Evolutionary conservation across 345 rosid species (phyloP), one percentile per base, ranked within the genome.

Genomic region (Fremontodendron californicum): DNA sequence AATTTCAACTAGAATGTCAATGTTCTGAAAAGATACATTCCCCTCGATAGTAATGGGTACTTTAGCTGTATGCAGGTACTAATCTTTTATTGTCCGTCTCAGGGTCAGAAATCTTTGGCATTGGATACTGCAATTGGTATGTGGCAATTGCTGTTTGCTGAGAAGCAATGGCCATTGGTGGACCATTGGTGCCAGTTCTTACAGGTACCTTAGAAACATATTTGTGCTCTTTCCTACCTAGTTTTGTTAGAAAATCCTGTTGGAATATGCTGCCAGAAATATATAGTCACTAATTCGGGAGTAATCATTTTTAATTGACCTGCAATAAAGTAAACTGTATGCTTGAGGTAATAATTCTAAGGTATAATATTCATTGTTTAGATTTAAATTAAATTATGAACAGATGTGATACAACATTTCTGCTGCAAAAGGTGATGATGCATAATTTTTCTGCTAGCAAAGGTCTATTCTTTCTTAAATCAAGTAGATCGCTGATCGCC

Each of bases 31-130:
- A 67, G 31, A 42, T 43, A 25, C 35, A 43, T 49, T 71, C 10
- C 48, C n/a, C 27, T 73, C 13, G 2, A 55, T 33, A 39, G 27
- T 52, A 58, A 23, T 55, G 31, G 62, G 62, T 55, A 23, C 62
- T 23, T 55, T 21, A 35, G 27, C 21, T 39, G 5, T 70, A 71
- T 54, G 35, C 37, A 45, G 33, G 54, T 68, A 27, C 6, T 75
- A 42, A 77, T 57, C 25, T 52, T 15, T 76, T 27, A n/a, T 25
- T 71, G 5, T 51, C 39, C 35, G 45, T 66, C 77, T 77, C 87
- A 96, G 98, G 99, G 98, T 75, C 97, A 96, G 81, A 96, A 96
- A 81, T 93, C 99, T 75, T 85, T 96, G 64, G 97, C 98, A 79
- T 77, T 96, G 83, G 98, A 96, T 82, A 91, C 96, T 23, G 97